Conservation (phyloP, 495 filamentous ascomycete genomes). For the Neurospora sp. region DNA sequence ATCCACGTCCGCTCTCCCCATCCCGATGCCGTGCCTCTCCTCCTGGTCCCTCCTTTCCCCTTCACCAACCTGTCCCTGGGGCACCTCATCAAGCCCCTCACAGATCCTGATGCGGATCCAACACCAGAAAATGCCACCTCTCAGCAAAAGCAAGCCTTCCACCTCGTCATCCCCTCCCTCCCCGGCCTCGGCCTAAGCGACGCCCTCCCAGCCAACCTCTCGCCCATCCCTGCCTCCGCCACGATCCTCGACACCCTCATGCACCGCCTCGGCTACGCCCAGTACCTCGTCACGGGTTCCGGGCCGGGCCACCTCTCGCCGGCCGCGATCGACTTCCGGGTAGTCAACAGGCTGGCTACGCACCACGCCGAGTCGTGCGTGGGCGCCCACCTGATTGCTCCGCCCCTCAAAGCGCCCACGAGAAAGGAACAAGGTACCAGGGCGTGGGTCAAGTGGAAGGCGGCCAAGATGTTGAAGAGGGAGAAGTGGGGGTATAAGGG, state of each 20-base stretch:
- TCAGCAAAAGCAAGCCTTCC: constrained; percentile 41
- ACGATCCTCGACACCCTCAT: constrained; percentile 55
- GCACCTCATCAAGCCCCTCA: constrained; percentile 51
- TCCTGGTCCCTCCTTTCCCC: constrained; percentile 60
- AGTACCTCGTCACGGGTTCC: constrained; percentile 46
- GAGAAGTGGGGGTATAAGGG: constrained; percentile 31
- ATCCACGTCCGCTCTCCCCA: constrained; percentile 45
- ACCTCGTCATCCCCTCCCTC: constrained; percentile 59
- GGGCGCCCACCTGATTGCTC: constrained; percentile 53
- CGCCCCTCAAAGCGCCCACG: constrained; percentile 25
- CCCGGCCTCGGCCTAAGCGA: constrained; percentile 66
- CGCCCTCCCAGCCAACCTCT: constrained; percentile 44
- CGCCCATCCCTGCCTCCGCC: constrained; percentile 47
- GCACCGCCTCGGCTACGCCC: constrained; percentile 50
- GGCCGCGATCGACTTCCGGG: constrained; percentile 40
- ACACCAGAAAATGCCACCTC: constrained; percentile 13
- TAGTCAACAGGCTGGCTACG: constrained; percentile 44
- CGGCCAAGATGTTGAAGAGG: constrained; percentile 31
- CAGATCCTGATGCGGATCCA: constrained; percentile 25
- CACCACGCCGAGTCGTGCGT: constrained; percentile 45
- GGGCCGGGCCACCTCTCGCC: constrained; percentile 26
- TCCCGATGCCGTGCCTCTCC: constrained; percentile 44
- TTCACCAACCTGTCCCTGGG: constrained; percentile 58
- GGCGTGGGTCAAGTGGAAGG: constrained; percentile 33
- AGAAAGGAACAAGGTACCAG: constrained; percentile 18